These are phyloP conservation scores for Fulvia fulva DNA, from an alignment of 2,329 filamentous ascomycete species.

Conservation along the genomic window DNA sequence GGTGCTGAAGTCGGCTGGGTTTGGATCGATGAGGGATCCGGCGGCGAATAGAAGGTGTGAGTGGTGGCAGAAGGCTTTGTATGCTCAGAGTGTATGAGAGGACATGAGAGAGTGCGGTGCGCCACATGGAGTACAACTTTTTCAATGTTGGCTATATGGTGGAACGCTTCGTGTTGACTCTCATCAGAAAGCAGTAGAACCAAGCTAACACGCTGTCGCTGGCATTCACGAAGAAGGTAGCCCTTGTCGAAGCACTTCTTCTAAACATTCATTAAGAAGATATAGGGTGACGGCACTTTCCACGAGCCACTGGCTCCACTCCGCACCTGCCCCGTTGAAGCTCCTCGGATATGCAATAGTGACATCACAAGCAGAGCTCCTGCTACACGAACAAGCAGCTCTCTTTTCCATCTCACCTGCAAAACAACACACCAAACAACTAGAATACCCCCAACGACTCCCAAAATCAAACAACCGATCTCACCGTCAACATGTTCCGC, in stretches of 20 bases:
- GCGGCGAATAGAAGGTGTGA: neutral
- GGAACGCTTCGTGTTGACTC: no score
- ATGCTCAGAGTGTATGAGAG: neutral
- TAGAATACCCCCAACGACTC: neutral
- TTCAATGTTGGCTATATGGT: neutral
- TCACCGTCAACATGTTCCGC: slow-evolving; percentile 43
- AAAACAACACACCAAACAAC: neutral
- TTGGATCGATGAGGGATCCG: neutral
- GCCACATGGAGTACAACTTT: no score
- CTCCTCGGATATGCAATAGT: neutral
- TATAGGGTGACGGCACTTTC: no score
- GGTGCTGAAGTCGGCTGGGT: neutral
- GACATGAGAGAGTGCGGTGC: no score
- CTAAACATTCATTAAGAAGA: no score
- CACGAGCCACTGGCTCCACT: neutral
- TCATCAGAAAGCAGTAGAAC: no score
- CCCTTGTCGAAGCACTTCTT: no score
- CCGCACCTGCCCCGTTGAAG: neutral
- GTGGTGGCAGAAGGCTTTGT: neutral
- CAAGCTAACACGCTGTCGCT: no score
- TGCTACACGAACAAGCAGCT: neutral
- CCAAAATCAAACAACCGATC: neutral
- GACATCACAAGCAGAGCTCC: neutral
- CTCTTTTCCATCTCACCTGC: neutral
- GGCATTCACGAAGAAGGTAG: no score